Evolutionary conservation across 495 filamentous ascomycete species (phyloP), one percentile per base, ranked within the genome.

Genomic region (Ramalina peruviana): DNA sequence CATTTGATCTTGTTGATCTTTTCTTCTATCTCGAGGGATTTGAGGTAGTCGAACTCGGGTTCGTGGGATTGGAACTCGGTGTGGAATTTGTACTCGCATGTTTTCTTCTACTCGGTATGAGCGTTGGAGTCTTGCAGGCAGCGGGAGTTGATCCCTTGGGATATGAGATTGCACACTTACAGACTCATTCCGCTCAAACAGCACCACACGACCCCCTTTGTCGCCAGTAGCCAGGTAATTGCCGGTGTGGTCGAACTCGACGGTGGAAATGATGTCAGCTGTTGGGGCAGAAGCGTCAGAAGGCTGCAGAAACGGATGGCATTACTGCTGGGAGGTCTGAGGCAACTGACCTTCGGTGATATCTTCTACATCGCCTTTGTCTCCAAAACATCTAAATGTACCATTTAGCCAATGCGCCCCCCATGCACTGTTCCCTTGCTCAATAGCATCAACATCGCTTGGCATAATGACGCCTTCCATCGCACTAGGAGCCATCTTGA

Each of bases 1-100:
- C 92, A 98, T 72, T 97, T 98, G 68, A 98, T 98, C 74, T 98
- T 98, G 76, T 98, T 98, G 76, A 98, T 98, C 73, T 98, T 98
- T 70, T 98, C 92, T 76, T 98, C 92, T 58, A 98, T 98, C 71
- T 98, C 92, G 51, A 98, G 75, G 19, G 92, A 98, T 71, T 98
- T 98, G 50, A 98, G 79, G 66, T 98, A 98, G 63, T 98, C 92
- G 66, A 98, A 98, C 66, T 98, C 92, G 19, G 92, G 92, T 65
- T 98, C 92, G 68, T 98, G 92, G 48, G 92, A 98, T 74, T 98
- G 92, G 54, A 98, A 98, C 62, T 98, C 92, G 60, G 92, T 98
- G 65, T 98, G 92, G 67, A 98, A 98, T 66, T 98, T 98, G 76
- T 98, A 98, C 68, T 98, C 92, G 76, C 92, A 98, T 13, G 92